Conservation (phyloP, 106 monocot species). For the Apostasia shenzhenica region DNA sequence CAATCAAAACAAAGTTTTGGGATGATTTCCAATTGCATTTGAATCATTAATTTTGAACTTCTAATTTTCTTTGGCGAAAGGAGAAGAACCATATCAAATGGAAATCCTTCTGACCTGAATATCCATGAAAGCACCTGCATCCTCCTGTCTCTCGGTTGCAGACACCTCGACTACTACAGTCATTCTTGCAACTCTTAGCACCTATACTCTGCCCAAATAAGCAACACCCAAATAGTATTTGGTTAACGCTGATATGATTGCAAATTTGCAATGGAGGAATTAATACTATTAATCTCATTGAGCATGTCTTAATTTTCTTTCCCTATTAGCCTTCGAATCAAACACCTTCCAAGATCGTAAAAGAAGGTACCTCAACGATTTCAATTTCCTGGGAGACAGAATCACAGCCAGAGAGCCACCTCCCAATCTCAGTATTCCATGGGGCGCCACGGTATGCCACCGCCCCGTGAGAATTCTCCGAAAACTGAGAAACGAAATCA, state of each 20-base stretch:
- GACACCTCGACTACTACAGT: slow-evolving; percentile 63
- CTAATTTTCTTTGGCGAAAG: not conserved
- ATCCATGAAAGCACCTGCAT: slow-evolving; percentile 93
- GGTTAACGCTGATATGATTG: too few species aligned
- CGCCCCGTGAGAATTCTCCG: slow-evolving; percentile 33
- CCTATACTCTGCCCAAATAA: slow-evolving; percentile 42
- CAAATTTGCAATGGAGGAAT: not conserved
- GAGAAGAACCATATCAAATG: not conserved
- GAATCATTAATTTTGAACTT: not conserved
- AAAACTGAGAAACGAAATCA: slow-evolving; percentile 25
- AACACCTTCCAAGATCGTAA: not conserved
- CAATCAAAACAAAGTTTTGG: not conserved
- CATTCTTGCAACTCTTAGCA: slow-evolving; percentile 41
- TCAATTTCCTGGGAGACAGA: slow-evolving; percentile 23
- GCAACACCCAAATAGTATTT: not conserved
- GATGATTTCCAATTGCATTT: not conserved
- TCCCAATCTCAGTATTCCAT: slow-evolving; percentile 78
- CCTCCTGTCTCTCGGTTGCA: slow-evolving; percentile 70
- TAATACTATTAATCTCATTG: not conserved
- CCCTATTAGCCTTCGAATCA: too few species aligned
- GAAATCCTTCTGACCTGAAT: slow-evolving; percentile 39
- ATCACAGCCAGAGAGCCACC: slow-evolving; percentile 68
- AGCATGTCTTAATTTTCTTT: too few species aligned
- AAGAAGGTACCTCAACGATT: slow-evolving; percentile 44
- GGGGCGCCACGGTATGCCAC: slow-evolving; percentile 59